phyloP scores from a whole-genome alignment of 1,284 basidiomycete species.

The Boletus sp. region DNA sequence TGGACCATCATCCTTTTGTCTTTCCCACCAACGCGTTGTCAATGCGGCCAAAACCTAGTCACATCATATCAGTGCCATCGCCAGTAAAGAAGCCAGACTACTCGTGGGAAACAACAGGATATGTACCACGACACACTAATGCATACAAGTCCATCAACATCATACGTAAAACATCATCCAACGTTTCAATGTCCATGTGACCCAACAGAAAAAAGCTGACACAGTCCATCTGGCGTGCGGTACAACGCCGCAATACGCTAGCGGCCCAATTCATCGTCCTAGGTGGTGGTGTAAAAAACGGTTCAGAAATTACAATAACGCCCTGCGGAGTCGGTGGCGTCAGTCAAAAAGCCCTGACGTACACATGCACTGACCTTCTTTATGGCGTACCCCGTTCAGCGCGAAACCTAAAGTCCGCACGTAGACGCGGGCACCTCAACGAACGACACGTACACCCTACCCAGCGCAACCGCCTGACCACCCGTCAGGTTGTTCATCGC shows the following conservation, averaged over 20 bases:
- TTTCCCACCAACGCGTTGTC: neutral
- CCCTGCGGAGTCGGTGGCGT: neutral
- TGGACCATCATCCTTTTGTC: neutral
- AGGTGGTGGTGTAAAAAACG: neutral
- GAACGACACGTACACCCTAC: constrained; percentile 1
- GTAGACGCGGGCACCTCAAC: neutral
- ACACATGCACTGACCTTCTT: neutral
- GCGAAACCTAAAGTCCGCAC: neutral
- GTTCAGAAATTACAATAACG: neutral
- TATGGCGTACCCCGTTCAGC: neutral
- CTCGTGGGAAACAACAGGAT: neutral
- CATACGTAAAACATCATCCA: constrained; percentile 14
- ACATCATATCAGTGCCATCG: neutral
- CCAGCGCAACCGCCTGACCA: neutral
- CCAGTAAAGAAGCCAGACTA: neutral
- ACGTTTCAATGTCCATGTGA: constrained; percentile 2
- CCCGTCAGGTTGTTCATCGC: constrained; percentile 4
- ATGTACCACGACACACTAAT: no score
- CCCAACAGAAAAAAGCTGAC: neutral
- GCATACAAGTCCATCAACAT: constrained; percentile 12
- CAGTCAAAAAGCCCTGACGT: neutral
- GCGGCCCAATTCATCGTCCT: neutral
- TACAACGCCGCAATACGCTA: neutral
- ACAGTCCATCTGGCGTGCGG: constrained; percentile 3
- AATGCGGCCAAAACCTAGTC: neutral